Evolutionary conservation across 2,329 filamentous ascomycete species (phyloP).

Genomic region (Aspergillus melleus): DNA sequence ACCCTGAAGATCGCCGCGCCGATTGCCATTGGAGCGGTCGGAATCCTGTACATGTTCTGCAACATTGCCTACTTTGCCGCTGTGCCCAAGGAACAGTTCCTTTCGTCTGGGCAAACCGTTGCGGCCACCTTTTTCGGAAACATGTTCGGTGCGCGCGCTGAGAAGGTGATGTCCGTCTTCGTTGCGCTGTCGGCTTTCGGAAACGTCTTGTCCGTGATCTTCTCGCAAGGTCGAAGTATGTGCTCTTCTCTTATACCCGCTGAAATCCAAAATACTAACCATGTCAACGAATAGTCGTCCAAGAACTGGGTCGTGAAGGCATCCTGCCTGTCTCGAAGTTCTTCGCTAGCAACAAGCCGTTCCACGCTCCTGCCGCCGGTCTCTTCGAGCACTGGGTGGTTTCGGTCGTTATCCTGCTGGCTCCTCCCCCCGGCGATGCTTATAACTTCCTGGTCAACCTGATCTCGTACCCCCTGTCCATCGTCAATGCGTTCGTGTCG

Average conservation of each 20-base stretch:
- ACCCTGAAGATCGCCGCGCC: conserved; percentile 60
- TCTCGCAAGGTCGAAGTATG: conserved; percentile 47
- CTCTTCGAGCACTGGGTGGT: conserved; percentile 66
- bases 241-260: background rate
- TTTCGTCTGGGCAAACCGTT: conserved; percentile 54
- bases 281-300: conserved; percentile 30
- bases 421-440: conserved; percentile 65
- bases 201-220: conserved; percentile 59
- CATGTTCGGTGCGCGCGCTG: conserved; percentile 57
- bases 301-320: conserved; percentile 69
- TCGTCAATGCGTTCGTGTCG: conserved; percentile 54
- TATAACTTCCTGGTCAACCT: conserved; percentile 61
- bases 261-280: conserved; percentile 5
- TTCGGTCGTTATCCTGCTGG: conserved; percentile 64
- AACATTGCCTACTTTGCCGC: conserved; percentile 62
- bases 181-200: conserved; percentile 63
- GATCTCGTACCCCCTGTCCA: conserved; percentile 43
- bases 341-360: conserved; percentile 69
- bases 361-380: conserved; percentile 61
- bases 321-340: conserved; percentile 65
- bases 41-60: conserved; percentile 57
- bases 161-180: conserved; percentile 60
- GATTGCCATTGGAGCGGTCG: conserved; percentile 55
- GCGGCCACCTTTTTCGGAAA: conserved; percentile 61
- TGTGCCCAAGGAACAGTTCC: conserved; percentile 57